Conservation (phyloP, 345 rosid species). For the Psidium friedrichsthalianum region DNA sequence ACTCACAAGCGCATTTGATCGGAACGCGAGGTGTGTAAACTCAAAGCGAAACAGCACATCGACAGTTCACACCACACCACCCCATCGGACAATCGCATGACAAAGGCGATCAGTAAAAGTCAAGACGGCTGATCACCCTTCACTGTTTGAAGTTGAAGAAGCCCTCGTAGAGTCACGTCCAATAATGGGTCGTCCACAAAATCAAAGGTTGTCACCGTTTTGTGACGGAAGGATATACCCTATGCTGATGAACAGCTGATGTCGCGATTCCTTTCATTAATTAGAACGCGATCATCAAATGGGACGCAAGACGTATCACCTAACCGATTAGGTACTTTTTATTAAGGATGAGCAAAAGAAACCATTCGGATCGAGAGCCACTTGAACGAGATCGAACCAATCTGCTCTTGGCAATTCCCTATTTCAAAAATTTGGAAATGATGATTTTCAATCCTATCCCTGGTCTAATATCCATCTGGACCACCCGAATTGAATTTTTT, state of each 20-base stretch:
- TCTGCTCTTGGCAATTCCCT: too few relatives aligned
- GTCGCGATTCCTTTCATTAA: background rate
- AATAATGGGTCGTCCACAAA: background rate
- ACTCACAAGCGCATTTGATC: background rate
- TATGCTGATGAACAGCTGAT: rapidly evolving
- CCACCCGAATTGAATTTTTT: too few relatives aligned
- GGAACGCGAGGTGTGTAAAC: background rate
- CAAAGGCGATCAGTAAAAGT: background rate
- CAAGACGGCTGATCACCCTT: background rate
- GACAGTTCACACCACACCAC: background rate
- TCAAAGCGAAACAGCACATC: background rate
- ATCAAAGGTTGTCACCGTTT: background rate
- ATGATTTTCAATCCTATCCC: too few relatives aligned
- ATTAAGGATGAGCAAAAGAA: too few relatives aligned
- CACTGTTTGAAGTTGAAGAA: background rate
- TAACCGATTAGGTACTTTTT: rapidly evolving
- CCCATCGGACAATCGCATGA: background rate
- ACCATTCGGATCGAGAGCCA: too few relatives aligned
- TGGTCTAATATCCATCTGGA: too few relatives aligned
- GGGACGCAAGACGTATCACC: background rate
- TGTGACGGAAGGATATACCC: background rate
- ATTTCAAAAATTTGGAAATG: too few relatives aligned
- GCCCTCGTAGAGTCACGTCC: background rate
- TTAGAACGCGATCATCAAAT: background rate
- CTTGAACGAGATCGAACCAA: too few relatives aligned